phyloP scores from a whole-genome alignment of 768 basidiomycete species.

The Amanita phalloides region DNA sequence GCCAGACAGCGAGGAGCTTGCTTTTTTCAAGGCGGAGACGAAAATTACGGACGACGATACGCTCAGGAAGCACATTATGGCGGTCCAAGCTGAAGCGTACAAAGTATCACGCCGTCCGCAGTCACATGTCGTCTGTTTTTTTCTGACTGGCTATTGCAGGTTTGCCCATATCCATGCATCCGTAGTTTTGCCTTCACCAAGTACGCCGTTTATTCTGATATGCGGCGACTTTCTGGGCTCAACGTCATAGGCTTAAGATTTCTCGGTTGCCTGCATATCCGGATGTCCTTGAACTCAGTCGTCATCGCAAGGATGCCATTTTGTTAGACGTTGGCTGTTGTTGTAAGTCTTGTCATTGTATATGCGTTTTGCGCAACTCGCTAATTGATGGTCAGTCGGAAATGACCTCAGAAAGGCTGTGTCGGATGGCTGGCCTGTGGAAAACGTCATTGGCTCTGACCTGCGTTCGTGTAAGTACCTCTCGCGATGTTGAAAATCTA shows the following conservation, averaged over 20 bases:
- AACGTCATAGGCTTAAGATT: conserved; percentile 18
- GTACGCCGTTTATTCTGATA: conserved; percentile 9
- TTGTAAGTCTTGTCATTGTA: conserved; percentile 17
- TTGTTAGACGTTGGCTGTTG: conserved; percentile 35
- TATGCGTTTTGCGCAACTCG: neutral
- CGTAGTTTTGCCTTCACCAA: conserved; percentile 22
- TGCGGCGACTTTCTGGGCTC: neutral
- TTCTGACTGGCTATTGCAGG: conserved; percentile 11
- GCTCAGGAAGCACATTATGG: conserved; percentile 28
- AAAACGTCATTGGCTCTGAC: conserved; percentile 26
- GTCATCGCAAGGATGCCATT: conserved; percentile 18
- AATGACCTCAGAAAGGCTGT: conserved; percentile 28
- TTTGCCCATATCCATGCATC: conserved; percentile 29
- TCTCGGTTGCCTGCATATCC: conserved; percentile 22
- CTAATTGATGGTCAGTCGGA: conserved; percentile 20
- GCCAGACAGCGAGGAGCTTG: conserved; percentile 16
- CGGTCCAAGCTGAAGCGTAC: conserved; percentile 25
- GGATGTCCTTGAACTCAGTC: conserved; percentile 17
- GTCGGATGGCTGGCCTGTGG: conserved; percentile 26
- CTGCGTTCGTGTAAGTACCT: conserved; percentile 17
- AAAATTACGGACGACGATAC: conserved; percentile 24
- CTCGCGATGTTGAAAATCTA: neutral
- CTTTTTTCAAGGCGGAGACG: conserved; percentile 25
- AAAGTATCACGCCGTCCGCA: neutral
- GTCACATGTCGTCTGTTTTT: neutral